Evolutionary conservation across 495 filamentous ascomycete species (phyloP).

Genomic region (Aspergillus asperescens): DNA sequence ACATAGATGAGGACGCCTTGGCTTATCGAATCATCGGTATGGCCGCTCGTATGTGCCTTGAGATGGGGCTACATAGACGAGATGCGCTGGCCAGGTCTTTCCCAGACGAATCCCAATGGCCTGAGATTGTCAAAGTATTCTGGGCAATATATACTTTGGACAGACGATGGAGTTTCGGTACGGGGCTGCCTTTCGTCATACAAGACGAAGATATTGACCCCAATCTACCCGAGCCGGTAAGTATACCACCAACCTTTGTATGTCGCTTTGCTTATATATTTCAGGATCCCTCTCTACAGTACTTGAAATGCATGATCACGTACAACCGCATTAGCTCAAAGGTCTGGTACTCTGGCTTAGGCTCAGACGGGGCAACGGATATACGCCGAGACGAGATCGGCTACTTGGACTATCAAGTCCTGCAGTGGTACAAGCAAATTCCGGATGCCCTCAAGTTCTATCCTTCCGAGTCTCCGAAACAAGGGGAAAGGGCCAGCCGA

Average conservation of each 20-base stretch:
- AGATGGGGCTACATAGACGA: constrained; percentile 72
- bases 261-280: background rate
- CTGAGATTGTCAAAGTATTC: constrained; percentile 60
- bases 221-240: constrained; percentile 68
- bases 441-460: constrained; percentile 58
- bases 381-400: constrained; percentile 62
- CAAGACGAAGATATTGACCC: constrained; percentile 83
- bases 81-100: constrained; percentile 64
- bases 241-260: constrained; percentile 14
- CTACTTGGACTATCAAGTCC: constrained; percentile 68
- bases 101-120: constrained; percentile 55
- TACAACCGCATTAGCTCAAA: constrained; percentile 72
- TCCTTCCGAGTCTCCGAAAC: constrained; percentile 41
- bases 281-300: constrained; percentile 61
- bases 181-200: constrained; percentile 73
- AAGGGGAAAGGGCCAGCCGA: constrained; percentile 38
- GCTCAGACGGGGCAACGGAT: constrained; percentile 45
- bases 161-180: constrained; percentile 74
- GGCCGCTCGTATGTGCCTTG: constrained; percentile 68
- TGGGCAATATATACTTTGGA: constrained; percentile 80
- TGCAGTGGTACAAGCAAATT: constrained; percentile 69
- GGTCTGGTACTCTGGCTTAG: constrained; percentile 63
- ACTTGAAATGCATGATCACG: constrained; percentile 70
- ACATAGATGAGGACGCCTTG: constrained; percentile 72
- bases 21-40: constrained; percentile 77